Evolutionary conservation across 78 protist genomes (phyloP).

Genomic region (Dictyostelium firmibasis): DNA sequence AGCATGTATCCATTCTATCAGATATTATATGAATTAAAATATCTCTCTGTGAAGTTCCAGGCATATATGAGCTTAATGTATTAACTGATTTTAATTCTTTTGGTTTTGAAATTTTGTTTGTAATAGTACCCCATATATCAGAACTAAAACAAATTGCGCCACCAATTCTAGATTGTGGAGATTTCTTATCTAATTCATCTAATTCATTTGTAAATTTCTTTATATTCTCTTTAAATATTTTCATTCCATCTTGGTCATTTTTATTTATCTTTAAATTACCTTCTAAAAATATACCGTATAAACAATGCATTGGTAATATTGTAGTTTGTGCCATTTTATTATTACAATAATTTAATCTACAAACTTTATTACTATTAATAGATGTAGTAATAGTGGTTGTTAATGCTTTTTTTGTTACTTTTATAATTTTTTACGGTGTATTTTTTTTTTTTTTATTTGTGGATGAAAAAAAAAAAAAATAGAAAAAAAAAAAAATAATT

Average conservation of each 20-base stretch:
- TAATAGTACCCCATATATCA: background rate
- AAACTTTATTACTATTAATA: too few species aligned
- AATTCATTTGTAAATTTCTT: background rate
- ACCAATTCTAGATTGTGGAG: conserved; percentile 12
- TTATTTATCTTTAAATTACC: background rate
- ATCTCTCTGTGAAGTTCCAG: conserved; percentile 35
- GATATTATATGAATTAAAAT: conserved; percentile 27
- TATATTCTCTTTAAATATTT: background rate
- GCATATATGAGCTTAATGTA: background rate
- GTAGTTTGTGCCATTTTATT: conserved; percentile 9
- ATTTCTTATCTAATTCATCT: background rate
- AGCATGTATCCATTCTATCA: conserved; percentile 6
- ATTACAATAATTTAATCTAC: too few species aligned
- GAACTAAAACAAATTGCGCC: background rate
- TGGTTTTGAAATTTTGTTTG: background rate
- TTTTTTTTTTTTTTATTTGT: too few species aligned
- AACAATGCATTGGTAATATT: conserved; percentile 45
- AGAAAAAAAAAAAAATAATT: too few species aligned
- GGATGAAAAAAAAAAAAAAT: too few species aligned
- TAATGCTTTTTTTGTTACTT: too few species aligned
- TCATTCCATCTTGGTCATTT: background rate
- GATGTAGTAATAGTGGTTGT: too few species aligned
- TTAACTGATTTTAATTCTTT: background rate
- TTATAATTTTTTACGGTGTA: too few species aligned
- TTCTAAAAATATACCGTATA: conserved; percentile 26